phyloP scores from a whole-genome alignment of 2,329 filamentous ascomycete genomes.

The Hymenoscyphus infarciens region DNA sequence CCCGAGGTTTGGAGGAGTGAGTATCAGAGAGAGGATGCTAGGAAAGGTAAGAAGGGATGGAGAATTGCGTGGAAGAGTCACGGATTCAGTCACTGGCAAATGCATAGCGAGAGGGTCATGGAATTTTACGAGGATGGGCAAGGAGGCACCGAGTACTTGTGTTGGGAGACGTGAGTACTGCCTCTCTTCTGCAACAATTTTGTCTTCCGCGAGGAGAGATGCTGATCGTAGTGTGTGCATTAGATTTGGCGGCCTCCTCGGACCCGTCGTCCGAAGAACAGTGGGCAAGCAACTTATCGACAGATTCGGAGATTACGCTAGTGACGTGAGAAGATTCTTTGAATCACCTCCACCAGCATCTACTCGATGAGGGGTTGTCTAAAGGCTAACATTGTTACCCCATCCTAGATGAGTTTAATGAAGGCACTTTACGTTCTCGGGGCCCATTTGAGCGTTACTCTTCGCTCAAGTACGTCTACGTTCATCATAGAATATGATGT shows the following conservation, averaged over 20 bases:
- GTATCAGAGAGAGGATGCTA: not conserved
- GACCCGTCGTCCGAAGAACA: constrained; percentile 35
- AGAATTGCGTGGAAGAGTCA: constrained; percentile 40
- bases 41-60: constrained; percentile 34
- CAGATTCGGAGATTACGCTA: constrained; percentile 40
- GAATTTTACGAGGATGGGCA: constrained; percentile 42
- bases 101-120: constrained; percentile 42
- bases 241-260: constrained; percentile 40
- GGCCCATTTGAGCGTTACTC: not conserved
- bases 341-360: constrained; percentile 7
- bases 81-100: constrained; percentile 35
- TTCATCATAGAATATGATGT: not conserved
- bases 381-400: not conserved
- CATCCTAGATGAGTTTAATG: not conserved
- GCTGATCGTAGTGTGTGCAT: not conserved
- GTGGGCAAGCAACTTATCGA: constrained; percentile 36
- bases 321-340: constrained; percentile 38
- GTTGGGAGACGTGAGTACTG: constrained; percentile 41
- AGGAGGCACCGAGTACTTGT: constrained; percentile 39
- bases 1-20: not conserved
- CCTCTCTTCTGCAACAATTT: not conserved
- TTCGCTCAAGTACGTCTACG: not conserved
- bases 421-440: not conserved
- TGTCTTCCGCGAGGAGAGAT: not conserved
- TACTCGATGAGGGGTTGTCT: not conserved